A percentile compares a stretch with the other conserved stretches of the same genome.
Evolutionary conservation across 2,329 filamentous ascomycete species (phyloP).

Genomic region (Penicillium sp.): DNA sequence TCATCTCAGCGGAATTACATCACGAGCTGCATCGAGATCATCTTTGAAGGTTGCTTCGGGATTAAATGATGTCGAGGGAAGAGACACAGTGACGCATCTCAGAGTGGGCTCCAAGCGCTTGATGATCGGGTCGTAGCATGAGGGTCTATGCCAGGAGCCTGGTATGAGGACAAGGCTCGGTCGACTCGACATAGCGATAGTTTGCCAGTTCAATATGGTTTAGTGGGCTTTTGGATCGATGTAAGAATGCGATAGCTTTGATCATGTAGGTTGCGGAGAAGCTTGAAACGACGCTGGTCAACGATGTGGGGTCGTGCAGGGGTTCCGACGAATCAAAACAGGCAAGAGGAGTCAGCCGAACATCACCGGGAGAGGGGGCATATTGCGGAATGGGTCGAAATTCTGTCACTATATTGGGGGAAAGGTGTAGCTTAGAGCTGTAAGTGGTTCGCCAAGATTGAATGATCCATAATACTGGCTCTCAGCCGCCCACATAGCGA

Average conservation of each 20-base stretch:
- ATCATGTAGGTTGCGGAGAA: not conserved
- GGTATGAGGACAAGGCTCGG: conserved; percentile 53
- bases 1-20: conserved; percentile 44
- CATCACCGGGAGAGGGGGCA: not conserved
- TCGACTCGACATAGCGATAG: not conserved
- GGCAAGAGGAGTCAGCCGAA: too few relatives aligned
- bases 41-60: conserved; percentile 46
- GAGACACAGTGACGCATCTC: conserved; percentile 42
- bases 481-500: too few relatives aligned
- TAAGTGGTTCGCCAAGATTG: too few relatives aligned
- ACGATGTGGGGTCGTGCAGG: not conserved
- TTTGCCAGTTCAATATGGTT: not conserved
- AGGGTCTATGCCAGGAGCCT: conserved; percentile 53
- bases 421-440: too few relatives aligned
- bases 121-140: conserved; percentile 44
- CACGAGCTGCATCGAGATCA: conserved; percentile 48
- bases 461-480: too few relatives aligned
- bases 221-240: not conserved
- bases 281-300: not conserved
- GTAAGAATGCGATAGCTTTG: not conserved
- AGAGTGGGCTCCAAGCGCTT: conserved; percentile 39
- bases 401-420: too few relatives aligned
- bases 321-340: not conserved
- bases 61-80: conserved; percentile 46
- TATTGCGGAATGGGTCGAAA: not conserved